Conservation (phyloP, 2,329 filamentous ascomycete genomes). For the Penicillium sp. region DNA sequence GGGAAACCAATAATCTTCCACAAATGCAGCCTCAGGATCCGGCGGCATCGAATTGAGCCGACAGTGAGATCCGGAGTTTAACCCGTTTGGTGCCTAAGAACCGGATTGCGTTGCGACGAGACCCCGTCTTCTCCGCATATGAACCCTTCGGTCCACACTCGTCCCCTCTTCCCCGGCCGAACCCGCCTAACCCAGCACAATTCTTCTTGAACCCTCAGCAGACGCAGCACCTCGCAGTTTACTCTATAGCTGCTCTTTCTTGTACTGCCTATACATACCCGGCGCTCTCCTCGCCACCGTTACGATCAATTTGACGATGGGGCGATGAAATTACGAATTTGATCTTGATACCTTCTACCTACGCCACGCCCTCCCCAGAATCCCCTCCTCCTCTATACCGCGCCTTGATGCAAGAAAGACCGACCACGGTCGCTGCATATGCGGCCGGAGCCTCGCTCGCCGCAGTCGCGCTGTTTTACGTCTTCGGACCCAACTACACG, state of each 20-base stretch:
- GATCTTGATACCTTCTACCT: constrained; percentile 11
- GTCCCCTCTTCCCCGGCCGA: constrained; percentile 17
- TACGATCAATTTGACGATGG: constrained; percentile 15
- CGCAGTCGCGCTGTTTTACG: constrained; percentile 91
- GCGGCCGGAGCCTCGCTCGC: constrained; percentile 93
- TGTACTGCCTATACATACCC: not conserved
- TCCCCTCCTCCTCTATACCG: constrained; percentile 2
- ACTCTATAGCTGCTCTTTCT: not conserved
- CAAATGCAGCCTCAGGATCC: not conserved
- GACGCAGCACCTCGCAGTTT: not conserved
- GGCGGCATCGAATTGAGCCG: not conserved
- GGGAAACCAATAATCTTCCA: not conserved
- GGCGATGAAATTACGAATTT: constrained; percentile 13
- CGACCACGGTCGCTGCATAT: constrained; percentile 81
- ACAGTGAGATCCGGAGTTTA: constrained; percentile 11
- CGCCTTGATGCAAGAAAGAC: constrained; percentile 73
- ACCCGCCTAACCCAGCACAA: constrained; percentile 10
- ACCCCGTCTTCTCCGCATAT: constrained; percentile 23
- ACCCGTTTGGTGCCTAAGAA: constrained; percentile 2
- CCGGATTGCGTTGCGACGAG: not conserved
- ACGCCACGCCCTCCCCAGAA: constrained; percentile 5
- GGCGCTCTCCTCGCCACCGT: not conserved
- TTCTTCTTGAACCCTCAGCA: constrained; percentile 3
- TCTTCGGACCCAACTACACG: constrained; percentile 96
- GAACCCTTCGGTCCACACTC: constrained; percentile 22